Percentiles rank a stretch among this genome's conserved stretches.
These are phyloP conservation scores for Lasiosphaeria ovina DNA, from an alignment of 495 filamentous ascomycete genomes.

Conservation along the genomic window DNA sequence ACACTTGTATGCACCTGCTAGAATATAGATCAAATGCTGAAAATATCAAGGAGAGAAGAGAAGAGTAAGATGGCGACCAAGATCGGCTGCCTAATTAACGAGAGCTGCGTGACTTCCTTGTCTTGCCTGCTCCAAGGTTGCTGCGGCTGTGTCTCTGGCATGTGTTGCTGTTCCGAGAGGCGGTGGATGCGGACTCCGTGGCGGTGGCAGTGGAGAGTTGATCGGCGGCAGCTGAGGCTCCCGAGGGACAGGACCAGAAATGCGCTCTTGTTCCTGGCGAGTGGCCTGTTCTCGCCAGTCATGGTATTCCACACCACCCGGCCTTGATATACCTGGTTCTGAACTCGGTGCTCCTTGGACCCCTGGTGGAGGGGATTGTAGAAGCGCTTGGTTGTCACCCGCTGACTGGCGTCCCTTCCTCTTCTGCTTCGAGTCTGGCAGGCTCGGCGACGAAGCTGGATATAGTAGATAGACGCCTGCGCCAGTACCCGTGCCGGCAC, in stretches of 20 bases:
- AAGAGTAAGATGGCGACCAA: too few species aligned
- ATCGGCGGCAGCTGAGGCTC: constrained; percentile 5
- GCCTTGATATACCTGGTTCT: constrained; percentile 7
- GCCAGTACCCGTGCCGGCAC: neutral
- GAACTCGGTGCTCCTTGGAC: constrained; percentile 5
- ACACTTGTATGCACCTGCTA: too few species aligned
- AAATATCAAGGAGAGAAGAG: too few species aligned
- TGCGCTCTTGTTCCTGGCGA: neutral
- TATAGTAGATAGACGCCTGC: constrained; percentile 2
- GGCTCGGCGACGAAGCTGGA: constrained; percentile 6
- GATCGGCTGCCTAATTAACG: constrained; percentile 7
- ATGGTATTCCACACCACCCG: constrained; percentile 6
- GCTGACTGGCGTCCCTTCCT: constrained; percentile 16
- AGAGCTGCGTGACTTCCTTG: constrained; percentile 10
- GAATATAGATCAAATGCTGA: too few species aligned
- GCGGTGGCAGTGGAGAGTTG: constrained; percentile 13
- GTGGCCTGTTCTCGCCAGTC: constrained; percentile 13
- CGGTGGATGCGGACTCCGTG: constrained; percentile 19
- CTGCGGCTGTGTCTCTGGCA: constrained; percentile 15
- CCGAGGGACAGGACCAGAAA: neutral
- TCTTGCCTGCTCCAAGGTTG: constrained; percentile 14
- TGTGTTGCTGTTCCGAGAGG: constrained; percentile 2
- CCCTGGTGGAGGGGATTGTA: constrained; percentile 14
- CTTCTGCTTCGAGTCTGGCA: constrained; percentile 15
- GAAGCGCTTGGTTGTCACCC: constrained; percentile 11